Evolutionary conservation across 768 basidiomycete genomes (phyloP), one percentile per base, ranked within the genome.

Genomic region (Lactarius quietus): DNA sequence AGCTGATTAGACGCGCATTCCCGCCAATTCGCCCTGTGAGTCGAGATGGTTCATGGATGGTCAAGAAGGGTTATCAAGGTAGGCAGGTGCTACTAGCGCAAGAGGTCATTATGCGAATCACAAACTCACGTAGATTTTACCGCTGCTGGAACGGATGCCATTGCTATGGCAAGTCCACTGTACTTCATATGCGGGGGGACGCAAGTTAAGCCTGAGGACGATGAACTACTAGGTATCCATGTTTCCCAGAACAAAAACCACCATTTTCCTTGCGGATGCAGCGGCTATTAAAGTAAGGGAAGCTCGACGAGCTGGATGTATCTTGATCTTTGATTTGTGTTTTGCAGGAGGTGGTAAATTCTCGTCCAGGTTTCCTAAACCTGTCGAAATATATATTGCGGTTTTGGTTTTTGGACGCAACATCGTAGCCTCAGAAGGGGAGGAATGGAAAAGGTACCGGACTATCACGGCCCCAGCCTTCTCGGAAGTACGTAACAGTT

Each of bases 391-490:
- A 31, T 88, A 88, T 67, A 66, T 54, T 1, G 66, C 77, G 18
- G 73, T 89, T 20, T 64, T 74, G 0, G 77, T 84, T 62, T 89
- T 82, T 70, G 87, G 88, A 7, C 70, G 71, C 7, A 90, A 89
- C 67, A 84, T 89, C 52, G 80, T 89, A n/a, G 81, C 79, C 2
- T 83, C 84, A 0, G 87, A 89, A 69, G 84, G 82, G 26, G 82
- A 84, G 4, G 79, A 84, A 64, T 89, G 87, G 87, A 86, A 86
- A 72, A 81, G 81, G 35, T 86, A 86, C 67, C 75, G 86, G 54
- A 86, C 84, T 71, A 81, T 89, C 48, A 76, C 82, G 20, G 84
- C 84, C 1, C 86, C 86, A n/a, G 82, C 85, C 0, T 89, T 88
- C 72, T 84, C 84, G 7, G 86, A 87, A 72, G 85, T 85, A 61